These are phyloP conservation scores for Rhizoclosmatium globosum DNA, from an alignment of 192 early-diverging fungal species.

Conservation along the genomic window DNA sequence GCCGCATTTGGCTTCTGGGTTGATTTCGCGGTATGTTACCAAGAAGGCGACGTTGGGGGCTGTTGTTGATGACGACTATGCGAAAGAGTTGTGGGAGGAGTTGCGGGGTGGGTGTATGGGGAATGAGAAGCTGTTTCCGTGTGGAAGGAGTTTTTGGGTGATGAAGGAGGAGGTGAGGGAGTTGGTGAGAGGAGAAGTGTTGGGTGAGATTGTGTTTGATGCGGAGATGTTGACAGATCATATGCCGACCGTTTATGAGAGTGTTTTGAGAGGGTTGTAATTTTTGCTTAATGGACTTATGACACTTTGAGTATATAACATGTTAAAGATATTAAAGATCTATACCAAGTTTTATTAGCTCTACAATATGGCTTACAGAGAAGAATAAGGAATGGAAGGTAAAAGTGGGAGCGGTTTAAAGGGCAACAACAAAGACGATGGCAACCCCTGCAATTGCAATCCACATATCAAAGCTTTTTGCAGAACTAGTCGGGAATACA, in stretches of 20 bases:
- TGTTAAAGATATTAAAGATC: neutral
- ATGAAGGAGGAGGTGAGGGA: neutral
- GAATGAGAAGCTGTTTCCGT: constrained; percentile 47
- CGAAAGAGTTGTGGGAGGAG: neutral
- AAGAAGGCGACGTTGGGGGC: neutral
- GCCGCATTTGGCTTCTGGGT: neutral
- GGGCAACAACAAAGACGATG: too few relatives aligned
- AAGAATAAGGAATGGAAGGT: too few relatives aligned
- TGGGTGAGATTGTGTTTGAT: constrained; percentile 48
- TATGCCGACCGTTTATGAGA: constrained; percentile 43
- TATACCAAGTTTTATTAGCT: neutral
- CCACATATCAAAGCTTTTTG: neutral
- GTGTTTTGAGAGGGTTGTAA: constrained; percentile 28
- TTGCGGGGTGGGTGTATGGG: constrained; percentile 26
- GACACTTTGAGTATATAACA: too few relatives aligned
- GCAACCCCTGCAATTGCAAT: neutral
- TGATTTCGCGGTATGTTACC: constrained; percentile 17
- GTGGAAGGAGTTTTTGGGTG: constrained; percentile 52
- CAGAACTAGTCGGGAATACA: neutral
- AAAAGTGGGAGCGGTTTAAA: too few relatives aligned
- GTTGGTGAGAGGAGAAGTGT: constrained; percentile 37
- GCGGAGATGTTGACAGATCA: constrained; percentile 39
- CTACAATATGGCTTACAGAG: neutral
- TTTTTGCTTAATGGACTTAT: neutral
- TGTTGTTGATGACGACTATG: neutral